Evolutionary conservation across 2,329 filamentous ascomycete genomes (phyloP), one percentile per base, ranked within the genome.

Genomic region (Rutstroemia sp.): DNA sequence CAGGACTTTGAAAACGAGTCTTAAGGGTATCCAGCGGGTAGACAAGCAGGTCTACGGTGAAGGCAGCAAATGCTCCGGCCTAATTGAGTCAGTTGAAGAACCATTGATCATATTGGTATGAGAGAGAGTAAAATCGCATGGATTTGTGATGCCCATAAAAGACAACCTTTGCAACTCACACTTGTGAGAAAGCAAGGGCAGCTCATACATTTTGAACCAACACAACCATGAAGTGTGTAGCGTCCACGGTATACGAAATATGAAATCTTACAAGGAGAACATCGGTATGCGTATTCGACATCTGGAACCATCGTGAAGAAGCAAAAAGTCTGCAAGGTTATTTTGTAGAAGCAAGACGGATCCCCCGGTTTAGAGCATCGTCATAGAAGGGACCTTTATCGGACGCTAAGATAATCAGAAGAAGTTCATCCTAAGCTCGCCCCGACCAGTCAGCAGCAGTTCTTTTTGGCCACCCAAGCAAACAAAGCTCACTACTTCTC

Each of bases 1-100:
- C 81, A 12, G 84, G 85, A 53, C 86, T 90, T 69, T 95, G 91
- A 48, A 89, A 79, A 9, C 91, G 82, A 7, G 91, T 96, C 70
- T 96, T 96, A 65, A 96, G 76, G 0, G 91, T 96, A 69, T 96
- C 92, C 16, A 96, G 77, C 0, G 91, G 92, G 56, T 67, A 67
- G 38, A 96, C 82, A 16, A 95, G 76, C 49, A 95, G 76, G 70
- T 96, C 90, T 56, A 96, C 87, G 1, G 87, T 86, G 69, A 95
- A 90, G 25, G 90, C 92, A 60, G 91, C 91, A 54, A 88, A 79
- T 54, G 89, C 90, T 56, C 91, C 91, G 48, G 91, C 89, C 88
- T 94, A 48, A 38, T 6, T 50, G 16, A 21, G 10, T 25, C 17
- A 50, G 19, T 50, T 51, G 48, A 17, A 41, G 27, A 54, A 19